Evolutionary conservation across 176 grass and related monocot species (phyloP), one percentile per base, ranked within the genome.

Genomic region (Phoenix roebelenii): DNA sequence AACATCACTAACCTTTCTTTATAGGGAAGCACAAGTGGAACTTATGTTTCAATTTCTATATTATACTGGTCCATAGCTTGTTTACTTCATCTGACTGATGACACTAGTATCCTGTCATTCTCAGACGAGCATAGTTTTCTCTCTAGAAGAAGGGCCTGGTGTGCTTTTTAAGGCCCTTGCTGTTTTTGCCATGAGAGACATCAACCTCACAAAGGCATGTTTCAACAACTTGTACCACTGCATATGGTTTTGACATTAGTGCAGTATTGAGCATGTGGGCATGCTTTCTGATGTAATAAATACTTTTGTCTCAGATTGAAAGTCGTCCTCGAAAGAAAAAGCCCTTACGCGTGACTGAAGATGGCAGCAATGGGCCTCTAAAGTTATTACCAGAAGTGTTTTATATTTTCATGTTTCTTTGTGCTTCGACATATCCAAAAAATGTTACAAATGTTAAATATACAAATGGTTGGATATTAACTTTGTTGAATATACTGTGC

Each of bases 51-150:
- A 44, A 12, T 3, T 44, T 12, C 35, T 44, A 14, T 44, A 44
- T 44, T 44, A 44, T 44, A 14, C 2, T 19, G 7, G 16, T 35
- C 3, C 15, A 48, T 17, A 55, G 53, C 44, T 57, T 20, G 2
- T 25, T 35, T 25, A 18, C 16, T 15, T 28, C 35, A 18, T 25
- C 18, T 59, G 7, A 5, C n/a, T 59, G 0, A 25, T 64, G 4
- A 44, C 6, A 51, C 16, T 67, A 29, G 4, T 32, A 48, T 51
- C 32, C 26, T 68, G 26, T 62, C 16, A 59, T 59, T 25, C 60
- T 39, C 55, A 95, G 90, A 85, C 85, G n/a, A 95, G 90, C 71
- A 87, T 95, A 79, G 86, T 95, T 24, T 95, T 95, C 63, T 95
- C 90, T 75, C 74, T 89, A 17, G 90, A 95, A 87, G 90, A 95